Evolutionary conservation across 2,329 filamentous ascomycete species (phyloP).

Genomic region (Fusarium aywerte): DNA sequence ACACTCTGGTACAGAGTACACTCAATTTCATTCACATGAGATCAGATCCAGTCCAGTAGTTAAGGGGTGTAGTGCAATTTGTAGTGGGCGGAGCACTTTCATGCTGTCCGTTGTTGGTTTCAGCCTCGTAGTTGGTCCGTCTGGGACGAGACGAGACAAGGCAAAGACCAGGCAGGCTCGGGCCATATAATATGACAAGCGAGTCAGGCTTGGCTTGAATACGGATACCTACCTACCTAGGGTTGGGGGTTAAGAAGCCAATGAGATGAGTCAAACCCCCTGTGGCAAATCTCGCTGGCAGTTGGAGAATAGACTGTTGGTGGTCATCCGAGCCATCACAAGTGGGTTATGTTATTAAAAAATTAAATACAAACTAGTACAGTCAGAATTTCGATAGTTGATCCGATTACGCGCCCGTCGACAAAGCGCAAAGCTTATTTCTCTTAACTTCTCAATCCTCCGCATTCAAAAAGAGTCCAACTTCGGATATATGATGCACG

Average conservation of each 20-base stretch:
- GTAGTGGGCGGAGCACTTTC: slow-evolving; percentile 31
- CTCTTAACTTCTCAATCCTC: neutral
- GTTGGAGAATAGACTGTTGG: slow-evolving; percentile 18
- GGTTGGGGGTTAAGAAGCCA: slow-evolving; percentile 33
- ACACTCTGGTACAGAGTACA: neutral
- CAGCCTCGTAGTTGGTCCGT: slow-evolving; percentile 36
- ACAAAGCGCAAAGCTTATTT: slow-evolving; percentile 15
- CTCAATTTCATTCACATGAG: slow-evolving; percentile 5
- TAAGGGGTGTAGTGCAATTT: slow-evolving; percentile 8
- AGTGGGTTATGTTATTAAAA: slow-evolving; percentile 3
- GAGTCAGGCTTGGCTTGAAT: slow-evolving; percentile 29
- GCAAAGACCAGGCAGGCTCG: slow-evolving; percentile 2
- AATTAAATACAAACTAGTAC: too few relatives aligned
- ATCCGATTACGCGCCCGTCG: neutral
- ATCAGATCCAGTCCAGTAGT: neutral
- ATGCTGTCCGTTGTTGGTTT: slow-evolving; percentile 35
- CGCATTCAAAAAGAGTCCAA: neutral
- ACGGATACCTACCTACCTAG: slow-evolving; percentile 21
- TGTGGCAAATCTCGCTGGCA: slow-evolving; percentile 34
- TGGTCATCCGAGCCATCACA: slow-evolving; percentile 12
- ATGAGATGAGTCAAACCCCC: slow-evolving; percentile 28
- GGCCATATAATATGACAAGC: slow-evolving; percentile 35
- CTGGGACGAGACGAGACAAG: slow-evolving; percentile 29
- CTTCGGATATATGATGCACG: slow-evolving; percentile 12
- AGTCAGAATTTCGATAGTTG: slow-evolving; percentile 1